Percentiles rank a stretch among this genome's conserved stretches.
These are phyloP conservation scores for Talaromyces sp. DNA, from an alignment of 2,329 filamentous ascomycete genomes.

Conservation along the genomic window DNA sequence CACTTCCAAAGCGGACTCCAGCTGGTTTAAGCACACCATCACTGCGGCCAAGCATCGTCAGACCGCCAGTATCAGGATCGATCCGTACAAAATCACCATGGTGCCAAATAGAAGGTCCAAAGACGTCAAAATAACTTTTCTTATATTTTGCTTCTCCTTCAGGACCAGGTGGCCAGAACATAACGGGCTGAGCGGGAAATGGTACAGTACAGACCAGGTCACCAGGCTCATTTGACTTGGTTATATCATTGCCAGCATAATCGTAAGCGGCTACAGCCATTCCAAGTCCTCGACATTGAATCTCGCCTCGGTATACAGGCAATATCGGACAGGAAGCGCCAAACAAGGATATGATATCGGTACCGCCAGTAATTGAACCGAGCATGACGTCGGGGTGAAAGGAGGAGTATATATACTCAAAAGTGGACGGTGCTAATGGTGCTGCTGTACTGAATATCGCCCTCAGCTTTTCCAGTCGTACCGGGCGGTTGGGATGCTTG, in stretches of 20 bases:
- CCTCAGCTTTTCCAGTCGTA: slow-evolving; percentile 54
- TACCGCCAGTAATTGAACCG: slow-evolving; percentile 90
- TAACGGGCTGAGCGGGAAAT: slow-evolving; percentile 87
- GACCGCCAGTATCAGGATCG: slow-evolving; percentile 67
- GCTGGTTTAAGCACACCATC: slow-evolving; percentile 91
- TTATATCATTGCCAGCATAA: slow-evolving; percentile 56
- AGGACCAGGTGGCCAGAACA: slow-evolving; percentile 70
- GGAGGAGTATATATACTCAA: slow-evolving; percentile 79
- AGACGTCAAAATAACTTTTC: slow-evolving; percentile 83
- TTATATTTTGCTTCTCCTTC: slow-evolving; percentile 72
- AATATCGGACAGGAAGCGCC: slow-evolving; percentile 76
- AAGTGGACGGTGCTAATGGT: slow-evolving; percentile 87
- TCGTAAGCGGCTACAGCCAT: slow-evolving; percentile 67
- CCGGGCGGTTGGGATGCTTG: slow-evolving; percentile 44
- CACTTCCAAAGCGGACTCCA: slow-evolving; percentile 86
- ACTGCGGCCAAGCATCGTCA: slow-evolving; percentile 87
- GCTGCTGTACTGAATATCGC: slow-evolving; percentile 95
- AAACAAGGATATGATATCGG: slow-evolving; percentile 94
- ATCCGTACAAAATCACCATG: slow-evolving; percentile 86
- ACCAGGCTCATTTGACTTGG: slow-evolving; percentile 65
- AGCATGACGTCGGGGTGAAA: slow-evolving; percentile 81
- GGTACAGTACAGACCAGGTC: slow-evolving; percentile 83
- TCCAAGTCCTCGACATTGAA: slow-evolving; percentile 72
- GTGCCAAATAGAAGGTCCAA: slow-evolving; percentile 70
- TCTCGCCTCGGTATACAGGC: slow-evolving; percentile 69